Evolutionary conservation across 805 yeast species (phyloP), one percentile per base, ranked within the genome.

Genomic region (Candida xyloterini): DNA sequence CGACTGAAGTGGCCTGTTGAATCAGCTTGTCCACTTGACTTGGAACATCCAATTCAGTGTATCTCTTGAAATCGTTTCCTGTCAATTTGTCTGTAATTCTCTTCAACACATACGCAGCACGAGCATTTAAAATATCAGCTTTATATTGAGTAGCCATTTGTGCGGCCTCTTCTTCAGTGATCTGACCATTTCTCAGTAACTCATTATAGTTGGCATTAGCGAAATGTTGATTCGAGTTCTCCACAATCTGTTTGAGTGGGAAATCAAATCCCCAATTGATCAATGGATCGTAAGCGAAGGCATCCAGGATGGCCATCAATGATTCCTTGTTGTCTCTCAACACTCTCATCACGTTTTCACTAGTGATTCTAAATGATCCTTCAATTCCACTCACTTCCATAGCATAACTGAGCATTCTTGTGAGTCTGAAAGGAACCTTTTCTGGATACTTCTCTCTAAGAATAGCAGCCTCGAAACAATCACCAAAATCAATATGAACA

Each of bases 381-480:
- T 93, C 98, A 47, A 93, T 89, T 7, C 99, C 99, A 64, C 96
- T 85, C 2, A 93, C 98, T 61, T 95, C 99, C 97, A 93, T 91
- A 0, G 98, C 99, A 61, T 89, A 89, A 15, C 95, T 89, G 49
- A 95, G 71, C 99, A 93, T 93, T 62, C 99, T 73, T 0, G 99
- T 93, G 43, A 93, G 73, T 61, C 99, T 75, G 69, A 93, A 93
- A 7, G 99, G 99, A 16, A 93, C 99, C 61, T 90, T 91, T 56
- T 93, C 99, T 0, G 99, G 99, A 62, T 85, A 95, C 59, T 93
- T 93, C 52, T 95, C 99, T 51, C 99, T 78, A 45, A 93, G 66
- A 35, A 91, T 89, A 0, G 99, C 99, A 2, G 98, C 96, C 60
- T 93, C 99, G 57, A 93, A 93, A 74, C 99, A 93, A 60, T 93